phyloP scores from a whole-genome alignment of 2,329 filamentous ascomycete species.

The Cordyceps militaris region DNA sequence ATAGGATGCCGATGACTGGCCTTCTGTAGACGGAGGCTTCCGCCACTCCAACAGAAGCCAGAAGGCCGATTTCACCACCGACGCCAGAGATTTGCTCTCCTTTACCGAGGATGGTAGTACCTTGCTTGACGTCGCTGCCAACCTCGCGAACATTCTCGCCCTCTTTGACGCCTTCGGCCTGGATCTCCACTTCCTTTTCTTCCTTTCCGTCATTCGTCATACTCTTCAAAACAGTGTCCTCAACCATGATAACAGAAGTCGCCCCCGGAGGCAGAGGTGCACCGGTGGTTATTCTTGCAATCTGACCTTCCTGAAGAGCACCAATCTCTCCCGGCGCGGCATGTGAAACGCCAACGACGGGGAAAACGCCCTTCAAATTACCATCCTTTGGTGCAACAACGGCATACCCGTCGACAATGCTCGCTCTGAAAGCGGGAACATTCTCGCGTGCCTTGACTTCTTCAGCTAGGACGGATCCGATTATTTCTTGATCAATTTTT shows the following conservation, averaged over 20 bases:
- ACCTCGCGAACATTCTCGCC: constrained; percentile 89
- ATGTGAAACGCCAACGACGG: constrained; percentile 80
- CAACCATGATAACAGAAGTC: constrained; percentile 85
- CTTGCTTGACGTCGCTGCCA: constrained; percentile 74
- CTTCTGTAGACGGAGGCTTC: constrained; percentile 66
- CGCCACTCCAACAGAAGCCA: constrained; percentile 74
- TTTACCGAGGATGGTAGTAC: constrained; percentile 61
- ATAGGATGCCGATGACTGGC: constrained; percentile 78
- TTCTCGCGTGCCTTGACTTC: constrained; percentile 73
- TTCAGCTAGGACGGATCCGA: constrained; percentile 74
- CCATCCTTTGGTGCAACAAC: constrained; percentile 59
- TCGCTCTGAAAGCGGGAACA: constrained; percentile 89
- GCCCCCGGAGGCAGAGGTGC: constrained; percentile 84
- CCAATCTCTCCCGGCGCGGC: constrained; percentile 65
- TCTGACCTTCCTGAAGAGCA: constrained; percentile 61
- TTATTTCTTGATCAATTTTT: constrained; percentile 57
- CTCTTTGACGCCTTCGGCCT: constrained; percentile 64
- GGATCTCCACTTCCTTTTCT: constrained; percentile 80
- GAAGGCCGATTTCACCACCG: constrained; percentile 83
- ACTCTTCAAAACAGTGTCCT: constrained; percentile 74
- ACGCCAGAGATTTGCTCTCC: constrained; percentile 80
- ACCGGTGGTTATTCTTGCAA: constrained; percentile 89
- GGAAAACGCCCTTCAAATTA: constrained; percentile 70
- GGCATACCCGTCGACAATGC: constrained; percentile 95
- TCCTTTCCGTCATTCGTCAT: constrained; percentile 75